phyloP scores from a whole-genome alignment of 192 early-diverging fungal species.

The Dissophora globulifera region DNA sequence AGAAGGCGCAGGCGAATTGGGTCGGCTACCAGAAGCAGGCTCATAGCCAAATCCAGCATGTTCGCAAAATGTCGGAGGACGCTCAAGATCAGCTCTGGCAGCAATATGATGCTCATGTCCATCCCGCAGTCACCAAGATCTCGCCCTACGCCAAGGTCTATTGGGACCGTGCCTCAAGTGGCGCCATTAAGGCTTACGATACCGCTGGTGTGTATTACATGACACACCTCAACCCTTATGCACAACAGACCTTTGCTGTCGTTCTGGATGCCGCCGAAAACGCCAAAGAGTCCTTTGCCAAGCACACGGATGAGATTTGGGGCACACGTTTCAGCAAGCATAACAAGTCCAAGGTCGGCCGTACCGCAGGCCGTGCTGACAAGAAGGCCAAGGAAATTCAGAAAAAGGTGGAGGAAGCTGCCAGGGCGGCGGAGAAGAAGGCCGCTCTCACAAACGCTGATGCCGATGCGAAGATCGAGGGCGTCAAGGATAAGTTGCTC shows the following conservation, averaged over 20 bases:
- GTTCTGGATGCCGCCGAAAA: conserved; percentile 16
- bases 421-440: neutral
- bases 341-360: conserved; percentile 9
- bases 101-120: conserved; percentile 18
- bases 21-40: conserved; percentile 33
- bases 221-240: conserved; percentile 39
- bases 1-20: no score
- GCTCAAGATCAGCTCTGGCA: conserved; percentile 14
- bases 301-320: conserved; percentile 43
- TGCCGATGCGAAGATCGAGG: neutral
- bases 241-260: conserved; percentile 8
- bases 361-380: neutral
- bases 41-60: conserved; percentile 1
- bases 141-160: conserved; percentile 29
- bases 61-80: conserved; percentile 2
- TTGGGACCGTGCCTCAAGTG: conserved; percentile 27
- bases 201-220: conserved; percentile 13
- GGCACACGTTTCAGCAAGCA: conserved; percentile 36
- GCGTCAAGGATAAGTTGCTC: conserved; percentile 23
- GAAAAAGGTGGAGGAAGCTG: neutral
- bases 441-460: no score
- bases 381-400: neutral
- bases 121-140: conserved; percentile 30
- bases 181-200: conserved; percentile 5
- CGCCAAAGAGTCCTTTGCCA: conserved; percentile 18